Conservation (phyloP, 495 filamentous ascomycete genomes). For the Trichoderma virens region DNA sequence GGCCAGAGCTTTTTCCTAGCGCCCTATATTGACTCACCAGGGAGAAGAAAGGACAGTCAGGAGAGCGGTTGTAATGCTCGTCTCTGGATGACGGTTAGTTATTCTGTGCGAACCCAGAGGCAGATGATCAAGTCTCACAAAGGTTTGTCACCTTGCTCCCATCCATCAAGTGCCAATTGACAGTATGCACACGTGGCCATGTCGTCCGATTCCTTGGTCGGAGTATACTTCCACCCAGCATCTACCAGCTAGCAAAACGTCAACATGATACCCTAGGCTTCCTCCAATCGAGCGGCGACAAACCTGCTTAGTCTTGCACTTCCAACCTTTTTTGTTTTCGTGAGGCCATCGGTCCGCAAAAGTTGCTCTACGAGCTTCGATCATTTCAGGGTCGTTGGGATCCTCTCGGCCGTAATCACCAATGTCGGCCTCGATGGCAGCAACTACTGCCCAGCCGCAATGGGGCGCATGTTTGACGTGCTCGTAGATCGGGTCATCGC, state of each 20-base stretch:
- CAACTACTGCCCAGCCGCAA: constrained; percentile 84
- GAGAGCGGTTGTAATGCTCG: constrained; percentile 73
- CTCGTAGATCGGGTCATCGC: constrained; percentile 71
- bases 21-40: constrained; percentile 30
- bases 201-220: constrained; percentile 70
- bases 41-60: constrained; percentile 76
- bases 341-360: constrained; percentile 80
- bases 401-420: constrained; percentile 62
- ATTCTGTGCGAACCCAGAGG: constrained; percentile 14
- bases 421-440: constrained; percentile 56
- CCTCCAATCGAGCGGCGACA: constrained; percentile 7
- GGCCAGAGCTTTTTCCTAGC: not conserved
- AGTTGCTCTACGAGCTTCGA: constrained; percentile 69
- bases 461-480: constrained; percentile 72
- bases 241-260: constrained; percentile 63
- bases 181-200: constrained; percentile 86
- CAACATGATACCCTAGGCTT: constrained; percentile 13
- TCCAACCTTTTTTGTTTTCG: constrained; percentile 79
- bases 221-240: constrained; percentile 89
- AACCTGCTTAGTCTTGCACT: constrained; percentile 82
- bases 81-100: constrained; percentile 48
- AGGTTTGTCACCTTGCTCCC: constrained; percentile 87
- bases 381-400: constrained; percentile 60
- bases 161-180: constrained; percentile 74
- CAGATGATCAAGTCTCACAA: constrained; percentile 44